Conservation (phyloP, 2,329 filamentous ascomycete genomes). For the Capronia coronata region DNA sequence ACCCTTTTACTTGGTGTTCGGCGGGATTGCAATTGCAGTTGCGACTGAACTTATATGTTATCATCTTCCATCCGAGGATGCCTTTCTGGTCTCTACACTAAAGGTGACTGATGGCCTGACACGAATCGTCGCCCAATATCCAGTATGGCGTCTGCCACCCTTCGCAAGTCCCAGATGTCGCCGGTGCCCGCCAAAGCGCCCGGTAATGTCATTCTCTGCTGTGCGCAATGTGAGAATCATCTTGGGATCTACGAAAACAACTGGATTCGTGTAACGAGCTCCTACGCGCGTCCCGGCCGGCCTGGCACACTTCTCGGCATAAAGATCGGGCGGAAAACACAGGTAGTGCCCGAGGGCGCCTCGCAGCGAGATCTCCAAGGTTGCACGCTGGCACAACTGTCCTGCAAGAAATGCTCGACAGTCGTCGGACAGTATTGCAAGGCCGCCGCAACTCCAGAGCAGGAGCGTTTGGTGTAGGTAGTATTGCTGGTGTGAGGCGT, state of each 20-base stretch:
- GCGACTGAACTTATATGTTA: no score
- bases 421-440: constrained; percentile 27
- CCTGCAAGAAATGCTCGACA: constrained; percentile 24
- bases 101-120: neutral
- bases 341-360: constrained; percentile 23
- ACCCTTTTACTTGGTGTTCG: no score
- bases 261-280: constrained; percentile 26
- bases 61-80: neutral
- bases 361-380: constrained; percentile 21
- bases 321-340: constrained; percentile 19
- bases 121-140: neutral
- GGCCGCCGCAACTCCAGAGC: constrained; percentile 14
- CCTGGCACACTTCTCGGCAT: constrained; percentile 23
- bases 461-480: constrained; percentile 21
- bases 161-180: constrained; percentile 4
- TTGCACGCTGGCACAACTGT: constrained; percentile 26
- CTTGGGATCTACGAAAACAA: constrained; percentile 28
- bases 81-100: neutral
- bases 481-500: neutral
- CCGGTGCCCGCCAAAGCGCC: neutral
- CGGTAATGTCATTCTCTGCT: constrained; percentile 23
- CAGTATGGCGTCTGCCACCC: constrained; percentile 13
- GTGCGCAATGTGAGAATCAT: constrained; percentile 24
- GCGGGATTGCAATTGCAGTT: no score
- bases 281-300: constrained; percentile 21